A percentile compares a stretch with the other conserved stretches of the same genome.
These are phyloP conservation scores for Trichosporon coremiiforme DNA, from an alignment of 1,284 basidiomycete species.

Conservation along the genomic window DNA sequence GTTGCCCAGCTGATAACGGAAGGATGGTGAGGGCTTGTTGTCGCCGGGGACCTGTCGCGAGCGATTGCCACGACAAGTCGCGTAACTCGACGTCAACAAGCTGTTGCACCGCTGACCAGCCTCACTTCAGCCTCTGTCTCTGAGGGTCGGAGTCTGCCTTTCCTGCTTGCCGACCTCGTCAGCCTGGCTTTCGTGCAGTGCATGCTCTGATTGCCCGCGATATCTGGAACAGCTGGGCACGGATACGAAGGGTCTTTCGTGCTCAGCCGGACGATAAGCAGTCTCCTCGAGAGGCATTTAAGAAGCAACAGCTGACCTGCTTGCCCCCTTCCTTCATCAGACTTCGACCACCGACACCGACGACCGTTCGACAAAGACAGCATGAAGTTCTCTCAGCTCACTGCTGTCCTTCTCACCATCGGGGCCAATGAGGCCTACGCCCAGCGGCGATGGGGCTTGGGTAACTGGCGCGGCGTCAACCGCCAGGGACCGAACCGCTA, in stretches of 20 bases:
- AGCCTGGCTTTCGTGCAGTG: background rate
- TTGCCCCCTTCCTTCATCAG: background rate
- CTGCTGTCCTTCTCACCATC: background rate
- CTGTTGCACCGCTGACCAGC: background rate
- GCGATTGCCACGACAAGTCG: background rate
- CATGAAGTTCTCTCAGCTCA: constrained; percentile 15
- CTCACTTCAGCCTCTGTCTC: constrained; percentile 5
- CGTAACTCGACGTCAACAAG: background rate
- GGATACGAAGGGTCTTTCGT: background rate
- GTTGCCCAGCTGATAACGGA: background rate
- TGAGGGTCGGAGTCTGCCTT: background rate
- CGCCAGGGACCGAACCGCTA: background rate
- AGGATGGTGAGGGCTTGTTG: constrained; percentile 3
- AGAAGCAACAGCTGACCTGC: background rate
- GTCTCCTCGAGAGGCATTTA: constrained; percentile 1
- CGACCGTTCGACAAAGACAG: background rate
- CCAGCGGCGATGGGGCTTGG: constrained; percentile 1
- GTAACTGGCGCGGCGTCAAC: constrained; percentile 6
- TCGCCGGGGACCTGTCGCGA: background rate
- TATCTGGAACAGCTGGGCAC: background rate
- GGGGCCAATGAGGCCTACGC: constrained; percentile 3
- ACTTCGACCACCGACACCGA: background rate
- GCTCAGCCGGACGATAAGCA: background rate
- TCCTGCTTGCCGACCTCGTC: background rate
- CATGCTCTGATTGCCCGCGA: background rate